Percentiles rank a stretch among this genome's conserved stretches.
These are phyloP conservation scores for Cordyceps pruinosa DNA, from an alignment of 2,329 filamentous ascomycete genomes.

Conservation along the genomic window DNA sequence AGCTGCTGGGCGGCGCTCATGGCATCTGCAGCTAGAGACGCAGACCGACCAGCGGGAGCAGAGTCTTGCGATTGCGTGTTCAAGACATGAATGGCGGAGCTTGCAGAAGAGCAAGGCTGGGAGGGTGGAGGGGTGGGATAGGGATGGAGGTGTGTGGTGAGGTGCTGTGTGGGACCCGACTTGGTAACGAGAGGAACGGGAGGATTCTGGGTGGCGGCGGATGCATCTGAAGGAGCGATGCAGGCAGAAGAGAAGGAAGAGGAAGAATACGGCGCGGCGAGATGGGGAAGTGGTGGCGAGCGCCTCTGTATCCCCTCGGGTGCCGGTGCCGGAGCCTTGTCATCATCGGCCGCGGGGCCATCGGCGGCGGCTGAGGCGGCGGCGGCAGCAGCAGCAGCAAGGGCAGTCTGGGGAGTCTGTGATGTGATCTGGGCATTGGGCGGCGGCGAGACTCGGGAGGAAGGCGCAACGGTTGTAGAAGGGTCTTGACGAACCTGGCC, in stretches of 20 bases:
- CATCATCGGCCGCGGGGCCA: background rate
- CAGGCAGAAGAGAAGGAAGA: background rate
- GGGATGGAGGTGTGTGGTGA: slow-evolving; percentile 29
- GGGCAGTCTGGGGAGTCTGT: slow-evolving; percentile 7
- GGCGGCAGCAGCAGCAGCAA: background rate
- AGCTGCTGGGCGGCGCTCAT: slow-evolving; percentile 9
- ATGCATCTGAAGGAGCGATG: background rate
- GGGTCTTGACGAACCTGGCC: slow-evolving; percentile 95
- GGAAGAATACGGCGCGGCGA: background rate
- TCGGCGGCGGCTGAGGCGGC: background rate
- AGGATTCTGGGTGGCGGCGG: slow-evolving; percentile 16
- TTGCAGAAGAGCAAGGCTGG: slow-evolving; percentile 33
- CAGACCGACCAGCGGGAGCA: slow-evolving; percentile 8
- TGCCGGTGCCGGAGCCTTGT: background rate
- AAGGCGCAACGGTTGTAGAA: slow-evolving; percentile 39
- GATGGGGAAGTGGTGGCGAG: background rate
- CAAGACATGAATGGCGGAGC: slow-evolving; percentile 17
- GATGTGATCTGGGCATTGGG: slow-evolving; percentile 19
- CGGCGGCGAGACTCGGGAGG: slow-evolving; percentile 25
- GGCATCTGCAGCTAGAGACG: slow-evolving; percentile 4
- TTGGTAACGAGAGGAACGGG: slow-evolving; percentile 30
- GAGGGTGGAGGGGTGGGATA: slow-evolving; percentile 56
- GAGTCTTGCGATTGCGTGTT: background rate
- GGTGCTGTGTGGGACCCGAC: slow-evolving; percentile 21
- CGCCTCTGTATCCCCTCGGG: slow-evolving; percentile 4